phyloP scores from a whole-genome alignment of 345 rosid species.

The Camelina neglecta region DNA sequence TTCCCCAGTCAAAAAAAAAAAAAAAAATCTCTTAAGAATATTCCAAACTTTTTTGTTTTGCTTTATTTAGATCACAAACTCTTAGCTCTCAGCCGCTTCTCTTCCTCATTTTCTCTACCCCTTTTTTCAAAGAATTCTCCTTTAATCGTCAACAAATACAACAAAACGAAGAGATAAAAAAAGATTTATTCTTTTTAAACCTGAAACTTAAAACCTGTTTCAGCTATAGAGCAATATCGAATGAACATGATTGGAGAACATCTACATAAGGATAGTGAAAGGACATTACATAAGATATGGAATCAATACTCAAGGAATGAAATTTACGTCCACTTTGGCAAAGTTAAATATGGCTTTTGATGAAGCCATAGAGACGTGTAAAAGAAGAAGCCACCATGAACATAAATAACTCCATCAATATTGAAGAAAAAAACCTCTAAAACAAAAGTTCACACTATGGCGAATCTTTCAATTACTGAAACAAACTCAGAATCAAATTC shows the following conservation, averaged over 20 bases:
- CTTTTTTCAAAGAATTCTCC: too few relatives aligned
- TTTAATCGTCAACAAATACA: too few relatives aligned
- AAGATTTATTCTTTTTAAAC: too few relatives aligned
- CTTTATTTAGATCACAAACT: slow-evolving; percentile 19
- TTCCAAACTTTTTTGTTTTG: slow-evolving; percentile 23
- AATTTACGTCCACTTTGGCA: slow-evolving; percentile 27
- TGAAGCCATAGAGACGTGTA: slow-evolving; percentile 35
- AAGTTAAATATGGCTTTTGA: slow-evolving; percentile 36
- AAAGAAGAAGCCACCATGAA: slow-evolving; percentile 20
- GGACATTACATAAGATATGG: slow-evolving; percentile 44
- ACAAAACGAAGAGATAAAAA: too few relatives aligned
- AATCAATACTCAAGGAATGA: slow-evolving; percentile 41
- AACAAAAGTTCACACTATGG: too few relatives aligned
- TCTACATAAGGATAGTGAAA: slow-evolving; percentile 35
- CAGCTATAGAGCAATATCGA: background rate
- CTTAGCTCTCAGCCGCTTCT: slow-evolving; percentile 5
- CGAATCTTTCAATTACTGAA: background rate
- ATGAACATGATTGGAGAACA: slow-evolving; percentile 17
- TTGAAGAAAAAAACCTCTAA: background rate
- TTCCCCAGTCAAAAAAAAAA: slow-evolving; percentile 1
- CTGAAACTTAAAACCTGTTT: background rate
- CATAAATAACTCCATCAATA: background rate
- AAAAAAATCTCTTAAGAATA: slow-evolving; percentile 25
- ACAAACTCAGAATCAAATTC: slow-evolving; percentile 13
- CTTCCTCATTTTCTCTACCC: too few relatives aligned